phyloP scores from a whole-genome alignment of 2,329 filamentous ascomycete species.

The Capronia epimyces region DNA sequence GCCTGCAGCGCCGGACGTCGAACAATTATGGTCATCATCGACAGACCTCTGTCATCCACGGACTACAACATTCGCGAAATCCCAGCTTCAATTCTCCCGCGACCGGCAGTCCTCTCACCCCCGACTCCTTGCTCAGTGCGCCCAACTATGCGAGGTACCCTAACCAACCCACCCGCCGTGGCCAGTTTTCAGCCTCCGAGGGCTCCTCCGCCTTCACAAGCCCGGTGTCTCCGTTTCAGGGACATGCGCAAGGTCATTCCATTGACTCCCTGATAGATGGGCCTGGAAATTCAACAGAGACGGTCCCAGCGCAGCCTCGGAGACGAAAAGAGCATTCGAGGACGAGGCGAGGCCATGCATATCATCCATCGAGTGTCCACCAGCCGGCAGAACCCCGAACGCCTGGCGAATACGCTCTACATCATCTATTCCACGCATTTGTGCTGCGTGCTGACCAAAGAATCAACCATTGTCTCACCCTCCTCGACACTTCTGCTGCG shows the following conservation, averaged over 20 bases:
- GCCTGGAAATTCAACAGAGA: conserved; percentile 38
- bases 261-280: conserved; percentile 33
- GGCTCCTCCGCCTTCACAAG: conserved; percentile 12
- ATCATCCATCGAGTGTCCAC: conserved; percentile 68
- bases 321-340: conserved; percentile 58
- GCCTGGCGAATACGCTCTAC: conserved; percentile 94
- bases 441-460: conserved; percentile 96
- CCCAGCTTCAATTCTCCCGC: conserved; percentile 76
- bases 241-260: conserved; percentile 32
- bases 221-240: conserved; percentile 20
- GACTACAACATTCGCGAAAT: conserved; percentile 83
- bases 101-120: conserved; percentile 64
- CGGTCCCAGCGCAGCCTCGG: conserved; percentile 14
- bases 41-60: conserved; percentile 95
- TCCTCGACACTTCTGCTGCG: conserved; percentile 72
- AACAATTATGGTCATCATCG: conserved; percentile 78
- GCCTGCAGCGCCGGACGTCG: conserved; percentile 48
- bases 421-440: conserved; percentile 95
- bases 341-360: conserved; percentile 64
- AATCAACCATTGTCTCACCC: conserved; percentile 78
- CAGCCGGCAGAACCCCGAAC: conserved; percentile 70
- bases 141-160: conserved; percentile 15
- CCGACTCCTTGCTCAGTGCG: conserved; percentile 25
- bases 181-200: conserved; percentile 19
- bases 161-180: conserved; percentile 8